These are phyloP conservation scores for Cladorrhinum sp. DNA, from an alignment of 2,329 filamentous ascomycete genomes.

Conservation along the genomic window DNA sequence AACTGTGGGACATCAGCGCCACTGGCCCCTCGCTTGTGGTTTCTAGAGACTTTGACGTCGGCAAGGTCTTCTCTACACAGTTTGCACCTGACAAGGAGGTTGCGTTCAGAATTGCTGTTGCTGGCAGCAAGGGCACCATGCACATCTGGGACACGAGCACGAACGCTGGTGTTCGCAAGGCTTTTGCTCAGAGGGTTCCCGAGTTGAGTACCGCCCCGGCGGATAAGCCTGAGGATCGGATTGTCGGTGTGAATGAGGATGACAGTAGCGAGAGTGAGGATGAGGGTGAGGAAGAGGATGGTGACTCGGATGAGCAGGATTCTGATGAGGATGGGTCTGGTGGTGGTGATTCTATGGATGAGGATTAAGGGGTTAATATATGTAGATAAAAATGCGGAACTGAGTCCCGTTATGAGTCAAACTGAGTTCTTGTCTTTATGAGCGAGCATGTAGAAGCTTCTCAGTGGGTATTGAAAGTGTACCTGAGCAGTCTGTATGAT, in stretches of 20 bases:
- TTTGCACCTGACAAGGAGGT: slow-evolving; percentile 91
- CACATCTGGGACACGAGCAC: slow-evolving; percentile 97
- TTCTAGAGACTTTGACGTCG: slow-evolving; percentile 86
- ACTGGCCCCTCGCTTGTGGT: slow-evolving; percentile 87
- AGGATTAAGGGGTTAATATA: slow-evolving; percentile 14
- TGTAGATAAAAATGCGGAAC: too few species aligned
- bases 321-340: slow-evolving; percentile 39
- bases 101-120: slow-evolving; percentile 86
- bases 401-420: background rate
- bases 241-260: slow-evolving; percentile 69
- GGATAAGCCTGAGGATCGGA: slow-evolving; percentile 67
- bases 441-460: too few species aligned
- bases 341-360: slow-evolving; percentile 38
- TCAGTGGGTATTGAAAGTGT: too few species aligned
- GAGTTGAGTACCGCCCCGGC: slow-evolving; percentile 54
- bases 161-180: slow-evolving; percentile 78
- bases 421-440: too few species aligned
- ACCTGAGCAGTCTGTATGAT: too few species aligned
- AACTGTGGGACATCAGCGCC: slow-evolving; percentile 88
- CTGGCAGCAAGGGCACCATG: slow-evolving; percentile 87
- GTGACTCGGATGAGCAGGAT: slow-evolving; percentile 47
- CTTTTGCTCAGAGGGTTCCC: slow-evolving; percentile 71
- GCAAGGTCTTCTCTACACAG: slow-evolving; percentile 85
- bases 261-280: slow-evolving; percentile 64
- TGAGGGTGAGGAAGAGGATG: slow-evolving; percentile 50